Evolutionary conservation across 768 basidiomycete species (phyloP).

Genomic region (Lenzites betulinus): DNA sequence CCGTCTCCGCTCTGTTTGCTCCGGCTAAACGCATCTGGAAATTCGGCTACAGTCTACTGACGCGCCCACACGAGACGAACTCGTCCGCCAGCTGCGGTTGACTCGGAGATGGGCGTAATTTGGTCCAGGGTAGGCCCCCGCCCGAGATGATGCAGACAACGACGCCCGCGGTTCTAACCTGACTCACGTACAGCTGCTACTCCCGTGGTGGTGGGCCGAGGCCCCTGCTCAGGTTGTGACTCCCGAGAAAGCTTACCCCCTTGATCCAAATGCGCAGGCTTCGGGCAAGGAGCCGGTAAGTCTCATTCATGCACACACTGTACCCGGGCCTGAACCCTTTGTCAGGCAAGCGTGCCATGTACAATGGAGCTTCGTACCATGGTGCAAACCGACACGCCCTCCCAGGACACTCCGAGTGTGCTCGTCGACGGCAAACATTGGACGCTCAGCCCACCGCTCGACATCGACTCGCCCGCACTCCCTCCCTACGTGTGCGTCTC

Average conservation of each 20-base stretch:
- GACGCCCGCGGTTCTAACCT: background rate
- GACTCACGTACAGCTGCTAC: background rate
- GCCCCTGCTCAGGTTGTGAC: background rate
- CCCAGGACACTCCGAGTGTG: background rate
- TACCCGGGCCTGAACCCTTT: too few species aligned
- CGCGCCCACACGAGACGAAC: background rate
- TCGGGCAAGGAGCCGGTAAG: background rate
- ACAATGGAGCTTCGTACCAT: constrained; percentile 25
- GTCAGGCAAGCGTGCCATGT: constrained; percentile 3
- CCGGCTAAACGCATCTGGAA: background rate
- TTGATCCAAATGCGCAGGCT: too few species aligned
- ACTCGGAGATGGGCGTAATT: background rate
- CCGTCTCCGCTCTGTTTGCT: background rate
- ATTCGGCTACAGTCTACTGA: too few species aligned
- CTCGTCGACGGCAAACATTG: constrained; percentile 15
- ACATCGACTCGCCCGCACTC: constrained; percentile 1
- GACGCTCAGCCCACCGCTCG: constrained; percentile 18
- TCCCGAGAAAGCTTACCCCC: background rate
- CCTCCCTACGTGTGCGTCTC: constrained; percentile 23
- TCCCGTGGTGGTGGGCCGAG: background rate
- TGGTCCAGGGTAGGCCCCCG: constrained; percentile 3
- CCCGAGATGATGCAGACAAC: background rate
- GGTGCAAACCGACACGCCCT: background rate
- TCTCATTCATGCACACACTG: background rate
- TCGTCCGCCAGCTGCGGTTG: background rate